Base-by-base conservation (phyloP, 2,329 filamentous ascomycete genomes). In the Xylaria sp. region DNA sequence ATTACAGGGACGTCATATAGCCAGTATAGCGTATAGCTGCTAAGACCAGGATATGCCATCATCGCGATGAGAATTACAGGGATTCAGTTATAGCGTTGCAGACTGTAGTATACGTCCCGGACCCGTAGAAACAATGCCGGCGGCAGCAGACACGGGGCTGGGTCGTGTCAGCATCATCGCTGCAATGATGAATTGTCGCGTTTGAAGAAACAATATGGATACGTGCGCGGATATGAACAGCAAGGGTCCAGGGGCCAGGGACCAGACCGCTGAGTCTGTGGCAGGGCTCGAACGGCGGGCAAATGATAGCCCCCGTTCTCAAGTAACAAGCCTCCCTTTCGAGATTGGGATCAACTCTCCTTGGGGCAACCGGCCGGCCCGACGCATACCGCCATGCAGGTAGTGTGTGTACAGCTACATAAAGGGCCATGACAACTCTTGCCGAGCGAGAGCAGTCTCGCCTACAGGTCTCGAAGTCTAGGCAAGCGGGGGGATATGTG, bases 311-410 rank as follows among this genome's bases (percentile, higher is more conserved):
- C 41, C 10, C 52, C 39, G 46, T 51, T 13, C 32, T 52, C 56
- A 51, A 57, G 52, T 34, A 44, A 39, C 23, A 9, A 37, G 7
- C 12, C 46, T 3, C 50, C 50, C 37, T 41, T 50, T 50, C 37
- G 55, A 67, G 55, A 70, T 70, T 66, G 32, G 55, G 63, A 67
- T 66, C 63, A 67, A 60, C 64, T 63, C 64, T 63, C 2, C 34
- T 59, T 39, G 58, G 41, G 41, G 41, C 54, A 63, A 41, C 66
- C 54, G 18, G 25, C 63, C 64, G 68, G 68, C 48, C 68, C 64
- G 63, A 63, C 56, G 58, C 28, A 63, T 64, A 70, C 59, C n/a
- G 39, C 60, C 25, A 28, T 48, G 59, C 55, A 56, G n/a, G 41
- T 44, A 54, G 48, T 37, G 34, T 34, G 8, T 10, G 39, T 46